phyloP scores from a whole-genome alignment of 192 early-diverging fungal species.

The Coemansia sp. region DNA sequence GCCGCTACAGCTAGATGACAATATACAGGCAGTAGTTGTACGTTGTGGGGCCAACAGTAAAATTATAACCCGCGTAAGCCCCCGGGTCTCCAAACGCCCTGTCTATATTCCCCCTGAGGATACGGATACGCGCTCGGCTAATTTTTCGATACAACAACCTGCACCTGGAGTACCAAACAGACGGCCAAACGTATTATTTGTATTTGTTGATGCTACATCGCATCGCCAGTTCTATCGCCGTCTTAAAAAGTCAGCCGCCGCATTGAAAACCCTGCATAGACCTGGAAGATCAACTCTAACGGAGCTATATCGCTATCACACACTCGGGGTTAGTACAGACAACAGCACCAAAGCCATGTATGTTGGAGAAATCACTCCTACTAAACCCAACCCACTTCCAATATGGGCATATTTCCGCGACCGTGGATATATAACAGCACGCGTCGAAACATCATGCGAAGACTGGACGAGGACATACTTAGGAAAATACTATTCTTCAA shows the following conservation, averaged over 20 bases:
- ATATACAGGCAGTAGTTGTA: conserved; percentile 53
- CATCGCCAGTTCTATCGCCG: conserved; percentile 58
- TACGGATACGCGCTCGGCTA: conserved; percentile 24
- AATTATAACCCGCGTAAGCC: conserved; percentile 40
- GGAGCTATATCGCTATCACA: conserved; percentile 58
- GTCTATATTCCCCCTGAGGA: conserved; percentile 17
- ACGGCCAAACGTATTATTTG: conserved; percentile 54
- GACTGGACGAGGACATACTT: conserved; percentile 57
- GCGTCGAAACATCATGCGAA: conserved; percentile 55
- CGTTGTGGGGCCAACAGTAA: conserved; percentile 46
- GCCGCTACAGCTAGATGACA: conserved; percentile 33
- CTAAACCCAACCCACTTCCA: conserved; percentile 39
- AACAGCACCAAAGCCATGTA: conserved; percentile 57
- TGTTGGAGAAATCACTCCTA: conserved; percentile 33
- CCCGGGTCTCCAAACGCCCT: conserved; percentile 12
- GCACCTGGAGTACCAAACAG: background rate
- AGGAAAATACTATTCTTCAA: conserved; percentile 10
- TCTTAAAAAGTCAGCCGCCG: conserved; percentile 47
- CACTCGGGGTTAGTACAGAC: conserved; percentile 56
- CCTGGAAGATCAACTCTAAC: conserved; percentile 30
- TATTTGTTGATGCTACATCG: conserved; percentile 59
- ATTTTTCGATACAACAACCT: background rate
- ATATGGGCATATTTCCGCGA: conserved; percentile 62
- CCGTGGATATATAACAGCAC: conserved; percentile 57
- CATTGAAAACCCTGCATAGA: conserved; percentile 31